Evolutionary conservation across 1,284 basidiomycete genomes (phyloP).

Genomic region (Ganoderma meredithae): DNA sequence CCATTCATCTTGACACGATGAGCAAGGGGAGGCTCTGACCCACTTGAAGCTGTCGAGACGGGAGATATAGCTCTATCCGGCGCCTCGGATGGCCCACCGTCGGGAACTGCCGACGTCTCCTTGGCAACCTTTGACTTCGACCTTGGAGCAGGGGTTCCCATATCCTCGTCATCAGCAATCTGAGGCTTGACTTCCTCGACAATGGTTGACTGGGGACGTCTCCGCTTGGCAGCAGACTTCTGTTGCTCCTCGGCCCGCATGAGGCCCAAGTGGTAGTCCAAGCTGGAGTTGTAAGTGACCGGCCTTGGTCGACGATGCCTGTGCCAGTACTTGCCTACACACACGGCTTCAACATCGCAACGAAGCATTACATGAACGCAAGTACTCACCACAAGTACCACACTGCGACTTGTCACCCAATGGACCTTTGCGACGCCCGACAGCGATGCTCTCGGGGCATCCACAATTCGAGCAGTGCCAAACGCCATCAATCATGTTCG

Average conservation of each 20-base stretch:
- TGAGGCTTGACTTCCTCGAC: constrained; percentile 50
- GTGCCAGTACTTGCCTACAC: constrained; percentile 85
- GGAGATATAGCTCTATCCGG: constrained; percentile 68
- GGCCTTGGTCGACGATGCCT: constrained; percentile 80
- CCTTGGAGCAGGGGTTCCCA: constrained; percentile 58
- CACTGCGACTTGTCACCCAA: constrained; percentile 92
- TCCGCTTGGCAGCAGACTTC: constrained; percentile 57
- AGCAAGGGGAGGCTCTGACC: constrained; percentile 72
- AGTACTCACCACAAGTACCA: constrained; percentile 83
- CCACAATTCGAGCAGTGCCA: constrained; percentile 96
- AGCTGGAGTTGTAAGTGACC: constrained; percentile 78
- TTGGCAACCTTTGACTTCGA: constrained; percentile 43
- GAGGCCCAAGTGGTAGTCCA: constrained; percentile 69
- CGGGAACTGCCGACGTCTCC: constrained; percentile 31
- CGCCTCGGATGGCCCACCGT: constrained; percentile 41
- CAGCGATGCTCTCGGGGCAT: constrained; percentile 84
- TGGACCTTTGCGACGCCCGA: constrained; percentile 88
- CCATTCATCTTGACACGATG: constrained; percentile 64
- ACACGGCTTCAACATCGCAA: constrained; percentile 18
- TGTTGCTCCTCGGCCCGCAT: constrained; percentile 62
- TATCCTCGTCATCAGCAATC: constrained; percentile 60
- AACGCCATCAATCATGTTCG: constrained; percentile 81
- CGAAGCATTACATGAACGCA: background rate
- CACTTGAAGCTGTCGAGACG: constrained; percentile 71
- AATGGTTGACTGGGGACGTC: constrained; percentile 46